Percentiles rank a stretch among this genome's conserved stretches.
Conservation (phyloP, 345 rosid genomes). For the Eutrema yunnanense region DNA sequence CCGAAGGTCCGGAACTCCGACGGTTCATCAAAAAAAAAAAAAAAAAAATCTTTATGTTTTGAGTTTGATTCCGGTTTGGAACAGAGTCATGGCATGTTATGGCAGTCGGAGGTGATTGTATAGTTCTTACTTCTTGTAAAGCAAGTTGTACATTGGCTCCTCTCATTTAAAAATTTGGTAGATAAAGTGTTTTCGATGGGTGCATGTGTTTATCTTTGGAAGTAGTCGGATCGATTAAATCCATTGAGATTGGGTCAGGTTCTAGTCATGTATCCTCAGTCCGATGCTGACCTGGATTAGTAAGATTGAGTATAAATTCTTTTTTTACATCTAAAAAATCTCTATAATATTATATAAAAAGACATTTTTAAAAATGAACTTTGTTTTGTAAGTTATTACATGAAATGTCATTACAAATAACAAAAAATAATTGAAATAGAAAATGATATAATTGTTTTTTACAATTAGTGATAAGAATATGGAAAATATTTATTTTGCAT, state of each 20-base stretch:
- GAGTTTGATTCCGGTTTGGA: background rate
- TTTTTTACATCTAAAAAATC: no score
- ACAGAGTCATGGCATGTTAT: background rate
- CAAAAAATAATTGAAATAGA: no score
- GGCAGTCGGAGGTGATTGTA: background rate
- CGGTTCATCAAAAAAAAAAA: no score
- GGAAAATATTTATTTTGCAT: no score
- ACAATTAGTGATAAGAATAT: no score
- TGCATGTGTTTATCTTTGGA: background rate
- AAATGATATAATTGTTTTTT: no score
- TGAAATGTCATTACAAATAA: no score
- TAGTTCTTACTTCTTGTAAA: background rate
- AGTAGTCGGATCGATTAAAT: background rate
- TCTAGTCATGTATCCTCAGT: background rate
- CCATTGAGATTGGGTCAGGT: background rate
- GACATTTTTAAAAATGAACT: no score
- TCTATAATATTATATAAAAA: no score
- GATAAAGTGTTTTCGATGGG: background rate
- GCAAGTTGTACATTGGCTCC: background rate
- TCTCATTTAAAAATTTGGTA: background rate
- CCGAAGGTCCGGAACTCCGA: no score
- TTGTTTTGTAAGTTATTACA: no score
- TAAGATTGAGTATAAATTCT: background rate
- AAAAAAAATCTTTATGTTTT: no score
- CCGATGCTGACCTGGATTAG: background rate